Conservation (phyloP, 257 asterid species). For the Datura wrightii region DNA sequence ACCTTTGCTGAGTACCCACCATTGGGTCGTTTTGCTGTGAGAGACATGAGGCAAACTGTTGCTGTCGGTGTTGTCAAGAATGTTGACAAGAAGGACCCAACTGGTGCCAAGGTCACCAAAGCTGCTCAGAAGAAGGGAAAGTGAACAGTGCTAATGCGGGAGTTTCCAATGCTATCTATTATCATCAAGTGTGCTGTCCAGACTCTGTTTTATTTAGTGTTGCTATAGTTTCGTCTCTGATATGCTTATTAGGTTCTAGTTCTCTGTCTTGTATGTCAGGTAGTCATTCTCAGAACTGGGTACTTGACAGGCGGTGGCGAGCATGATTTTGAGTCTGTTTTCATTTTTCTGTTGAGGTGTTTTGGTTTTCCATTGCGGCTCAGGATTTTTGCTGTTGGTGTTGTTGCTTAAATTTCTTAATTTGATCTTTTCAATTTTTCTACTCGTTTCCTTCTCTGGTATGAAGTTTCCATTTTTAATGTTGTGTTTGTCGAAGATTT, state of each 20-base stretch:
- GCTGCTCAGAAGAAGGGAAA: conserved; percentile 24
- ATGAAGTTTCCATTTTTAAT: background rate
- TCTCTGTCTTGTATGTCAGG: conserved; percentile 19
- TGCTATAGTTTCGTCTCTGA: background rate
- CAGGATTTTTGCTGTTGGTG: background rate
- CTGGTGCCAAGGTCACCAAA: conserved; percentile 27
- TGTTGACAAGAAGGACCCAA: conserved; percentile 29
- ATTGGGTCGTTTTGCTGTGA: conserved; percentile 10
- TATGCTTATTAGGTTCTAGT: conserved; percentile 1
- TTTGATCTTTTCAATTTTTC: background rate
- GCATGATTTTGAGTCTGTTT: background rate
- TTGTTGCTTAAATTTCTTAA: background rate
- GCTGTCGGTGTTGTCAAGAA: conserved; percentile 20
- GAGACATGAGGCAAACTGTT: conserved; percentile 27
- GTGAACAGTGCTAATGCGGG: conserved; percentile 4
- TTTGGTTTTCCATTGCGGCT: background rate
- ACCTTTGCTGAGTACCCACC: conserved; percentile 13
- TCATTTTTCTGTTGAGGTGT: background rate
- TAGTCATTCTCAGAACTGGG: conserved; percentile 25
- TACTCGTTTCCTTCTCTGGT: background rate
- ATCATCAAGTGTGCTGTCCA: background rate
- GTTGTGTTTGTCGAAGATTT: no score
- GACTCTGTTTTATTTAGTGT: background rate
- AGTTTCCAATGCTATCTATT: conserved; percentile 3
- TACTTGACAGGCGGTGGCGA: conserved; percentile 28